These are phyloP conservation scores for Termitomyces sp. DNA, from an alignment of 768 basidiomycete species.

Conservation along the genomic window DNA sequence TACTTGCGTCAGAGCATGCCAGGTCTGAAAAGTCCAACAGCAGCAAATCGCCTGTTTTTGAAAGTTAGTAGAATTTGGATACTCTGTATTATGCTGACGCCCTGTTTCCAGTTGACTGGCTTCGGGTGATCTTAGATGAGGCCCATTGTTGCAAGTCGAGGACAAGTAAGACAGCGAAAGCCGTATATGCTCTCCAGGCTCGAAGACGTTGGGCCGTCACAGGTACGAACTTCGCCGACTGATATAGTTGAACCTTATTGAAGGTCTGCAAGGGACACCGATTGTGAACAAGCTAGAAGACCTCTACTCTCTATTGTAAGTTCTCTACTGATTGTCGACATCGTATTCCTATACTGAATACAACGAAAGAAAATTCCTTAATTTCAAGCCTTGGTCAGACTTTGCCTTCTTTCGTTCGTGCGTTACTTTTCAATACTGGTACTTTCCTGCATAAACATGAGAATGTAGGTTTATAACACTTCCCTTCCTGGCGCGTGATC, in stretches of 20 bases:
- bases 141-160: conserved; percentile 94
- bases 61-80: conserved; percentile 39
- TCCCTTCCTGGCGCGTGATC: conserved; percentile 87
- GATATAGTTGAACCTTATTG: not conserved
- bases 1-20: conserved; percentile 82
- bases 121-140: conserved; percentile 84
- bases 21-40: conserved; percentile 51
- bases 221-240: conserved; percentile 30
- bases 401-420: conserved; percentile 88
- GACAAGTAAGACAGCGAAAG: conserved; percentile 79
- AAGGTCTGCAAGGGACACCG: conserved; percentile 59
- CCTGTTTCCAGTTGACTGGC: conserved; percentile 60
- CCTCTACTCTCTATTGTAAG: conserved; percentile 75
- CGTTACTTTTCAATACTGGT: conserved; percentile 17
- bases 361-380: conserved; percentile 61
- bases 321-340: not conserved
- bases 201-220: conserved; percentile 88
- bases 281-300: conserved; percentile 94
- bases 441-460: not conserved
- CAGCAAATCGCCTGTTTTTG: conserved; percentile 56
- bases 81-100: not conserved
- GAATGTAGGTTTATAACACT: conserved; percentile 73
- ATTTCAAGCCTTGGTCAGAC: conserved; percentile 77
- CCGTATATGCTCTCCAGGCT: conserved; percentile 79
- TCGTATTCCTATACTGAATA: not conserved